A percentile compares a stretch with the other conserved stretches of the same genome.
These are phyloP conservation scores for Bolboschoenus planiculmis DNA, from an alignment of 176 grass and related monocot genomes.

Conservation along the genomic window DNA sequence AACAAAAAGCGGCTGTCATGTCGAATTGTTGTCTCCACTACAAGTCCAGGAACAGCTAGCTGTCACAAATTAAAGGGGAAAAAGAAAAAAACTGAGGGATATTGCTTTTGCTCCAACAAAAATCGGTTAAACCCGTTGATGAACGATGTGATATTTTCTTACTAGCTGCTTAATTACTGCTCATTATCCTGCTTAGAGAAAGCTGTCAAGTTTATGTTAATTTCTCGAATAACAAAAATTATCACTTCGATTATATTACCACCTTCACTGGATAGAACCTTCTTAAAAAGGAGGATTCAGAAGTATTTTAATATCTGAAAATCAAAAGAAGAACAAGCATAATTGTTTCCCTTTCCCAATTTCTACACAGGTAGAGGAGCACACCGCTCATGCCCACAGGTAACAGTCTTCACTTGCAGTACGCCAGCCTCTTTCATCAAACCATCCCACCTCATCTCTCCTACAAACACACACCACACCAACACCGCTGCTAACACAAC, in stretches of 20 bases:
- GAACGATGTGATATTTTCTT: no score
- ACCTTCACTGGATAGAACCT: not conserved
- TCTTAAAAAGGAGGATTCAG: not conserved
- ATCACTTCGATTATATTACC: not conserved
- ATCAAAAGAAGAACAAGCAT: no score
- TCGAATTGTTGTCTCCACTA: conserved; percentile 9
- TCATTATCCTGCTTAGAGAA: not conserved
- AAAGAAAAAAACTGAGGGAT: not conserved
- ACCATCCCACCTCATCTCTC: not conserved
- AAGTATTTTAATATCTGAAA: not conserved
- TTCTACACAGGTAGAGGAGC: not conserved
- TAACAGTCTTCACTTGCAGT: not conserved
- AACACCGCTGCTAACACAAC: no score
- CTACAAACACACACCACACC: not conserved
- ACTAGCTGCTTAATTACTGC: no score
- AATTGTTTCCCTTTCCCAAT: not conserved
- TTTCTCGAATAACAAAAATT: no score
- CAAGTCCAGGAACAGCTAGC: conserved; percentile 9
- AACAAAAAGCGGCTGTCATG: not conserved
- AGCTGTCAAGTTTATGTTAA: not conserved
- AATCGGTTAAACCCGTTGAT: not conserved
- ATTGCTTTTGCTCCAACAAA: not conserved
- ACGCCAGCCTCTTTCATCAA: not conserved
- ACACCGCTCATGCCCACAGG: not conserved
- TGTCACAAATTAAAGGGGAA: not conserved